A percentile compares a stretch with the other conserved stretches of the same genome.
Evolutionary conservation across 1,284 basidiomycete genomes (phyloP).

Genomic region (Schizophyllum amplum): DNA sequence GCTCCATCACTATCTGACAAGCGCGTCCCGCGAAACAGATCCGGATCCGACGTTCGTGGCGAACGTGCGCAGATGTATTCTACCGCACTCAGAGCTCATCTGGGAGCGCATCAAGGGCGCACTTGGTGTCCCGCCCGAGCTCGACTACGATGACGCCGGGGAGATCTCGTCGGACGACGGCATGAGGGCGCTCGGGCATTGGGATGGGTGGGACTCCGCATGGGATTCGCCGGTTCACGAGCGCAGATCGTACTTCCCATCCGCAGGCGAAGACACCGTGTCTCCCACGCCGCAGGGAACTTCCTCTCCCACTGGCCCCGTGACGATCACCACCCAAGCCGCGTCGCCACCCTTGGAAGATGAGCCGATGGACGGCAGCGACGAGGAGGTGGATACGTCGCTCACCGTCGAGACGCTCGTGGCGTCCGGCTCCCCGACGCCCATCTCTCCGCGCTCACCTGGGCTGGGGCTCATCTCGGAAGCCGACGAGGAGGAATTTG

Average conservation of each 20-base stretch:
- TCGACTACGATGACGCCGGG: slow-evolving; percentile 38
- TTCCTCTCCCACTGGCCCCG: slow-evolving; percentile 18
- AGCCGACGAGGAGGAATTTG: slow-evolving; percentile 40
- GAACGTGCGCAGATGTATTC: slow-evolving; percentile 56
- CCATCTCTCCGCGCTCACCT: slow-evolving; percentile 27
- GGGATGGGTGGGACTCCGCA: slow-evolving; percentile 35
- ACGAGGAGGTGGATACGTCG: slow-evolving; percentile 1
- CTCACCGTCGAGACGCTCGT: slow-evolving; percentile 3
- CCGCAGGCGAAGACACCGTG: background rate
- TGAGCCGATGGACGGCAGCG: slow-evolving; percentile 6
- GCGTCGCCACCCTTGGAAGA: slow-evolving; percentile 6
- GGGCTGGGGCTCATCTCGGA: slow-evolving; percentile 48
- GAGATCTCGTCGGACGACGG: slow-evolving; percentile 32
- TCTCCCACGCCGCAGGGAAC: slow-evolving; percentile 22
- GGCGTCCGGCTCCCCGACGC: slow-evolving; percentile 20
- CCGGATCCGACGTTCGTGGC: slow-evolving; percentile 59
- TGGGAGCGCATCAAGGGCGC: slow-evolving; percentile 79
- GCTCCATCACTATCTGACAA: slow-evolving; percentile 52
- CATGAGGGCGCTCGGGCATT: slow-evolving; percentile 26
- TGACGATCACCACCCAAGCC: slow-evolving; percentile 11
- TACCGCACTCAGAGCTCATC: slow-evolving; percentile 64
- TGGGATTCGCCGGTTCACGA: slow-evolving; percentile 28
- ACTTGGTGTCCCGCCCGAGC: slow-evolving; percentile 67
- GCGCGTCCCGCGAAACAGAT: slow-evolving; percentile 46
- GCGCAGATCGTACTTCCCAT: slow-evolving; percentile 6